Evolutionary conservation across 805 yeast species (phyloP).

Genomic region (Candida schatavii): DNA sequence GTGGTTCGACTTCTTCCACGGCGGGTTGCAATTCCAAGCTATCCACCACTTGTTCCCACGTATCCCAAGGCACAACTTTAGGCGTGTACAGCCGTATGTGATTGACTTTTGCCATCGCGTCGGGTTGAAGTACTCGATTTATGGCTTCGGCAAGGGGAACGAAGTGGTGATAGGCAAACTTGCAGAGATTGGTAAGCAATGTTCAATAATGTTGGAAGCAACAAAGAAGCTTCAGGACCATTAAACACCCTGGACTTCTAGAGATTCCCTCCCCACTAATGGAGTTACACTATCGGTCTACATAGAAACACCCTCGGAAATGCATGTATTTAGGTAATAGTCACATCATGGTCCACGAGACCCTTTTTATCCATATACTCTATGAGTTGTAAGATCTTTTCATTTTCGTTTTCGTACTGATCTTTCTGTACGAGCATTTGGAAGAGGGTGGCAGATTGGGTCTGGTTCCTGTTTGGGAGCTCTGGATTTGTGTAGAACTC

Average conservation of each 20-base stretch:
- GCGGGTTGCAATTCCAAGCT: slow-evolving; percentile 90
- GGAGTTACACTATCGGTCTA: too few species aligned
- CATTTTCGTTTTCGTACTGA: slow-evolving; percentile 34
- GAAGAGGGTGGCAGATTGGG: slow-evolving; percentile 19
- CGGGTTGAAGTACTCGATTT: slow-evolving; percentile 77
- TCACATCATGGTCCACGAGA: slow-evolving; percentile 25
- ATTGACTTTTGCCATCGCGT: slow-evolving; percentile 71
- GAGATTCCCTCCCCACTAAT: too few species aligned
- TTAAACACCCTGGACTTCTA: too few species aligned
- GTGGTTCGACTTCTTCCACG: slow-evolving; percentile 89
- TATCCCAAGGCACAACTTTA: slow-evolving; percentile 81
- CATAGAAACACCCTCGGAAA: too few species aligned
- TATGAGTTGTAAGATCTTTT: slow-evolving; percentile 31
- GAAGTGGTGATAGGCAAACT: slow-evolving; percentile 64
- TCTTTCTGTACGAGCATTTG: slow-evolving; percentile 33
- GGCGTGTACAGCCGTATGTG: slow-evolving; percentile 70
- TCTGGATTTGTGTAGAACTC: slow-evolving; percentile 9
- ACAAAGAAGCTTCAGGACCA: slow-evolving; percentile 60
- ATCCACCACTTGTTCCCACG: slow-evolving; percentile 89
- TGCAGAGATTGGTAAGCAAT: slow-evolving; percentile 77
- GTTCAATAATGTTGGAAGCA: slow-evolving; percentile 71
- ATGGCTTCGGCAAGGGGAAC: slow-evolving; percentile 81
- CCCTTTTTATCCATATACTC: slow-evolving; percentile 28
- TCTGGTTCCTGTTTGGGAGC: not conserved
- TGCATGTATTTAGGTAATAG: not conserved